Base-by-base conservation (phyloP, 1,284 basidiomycete species). In the Irpex sp. region DNA sequence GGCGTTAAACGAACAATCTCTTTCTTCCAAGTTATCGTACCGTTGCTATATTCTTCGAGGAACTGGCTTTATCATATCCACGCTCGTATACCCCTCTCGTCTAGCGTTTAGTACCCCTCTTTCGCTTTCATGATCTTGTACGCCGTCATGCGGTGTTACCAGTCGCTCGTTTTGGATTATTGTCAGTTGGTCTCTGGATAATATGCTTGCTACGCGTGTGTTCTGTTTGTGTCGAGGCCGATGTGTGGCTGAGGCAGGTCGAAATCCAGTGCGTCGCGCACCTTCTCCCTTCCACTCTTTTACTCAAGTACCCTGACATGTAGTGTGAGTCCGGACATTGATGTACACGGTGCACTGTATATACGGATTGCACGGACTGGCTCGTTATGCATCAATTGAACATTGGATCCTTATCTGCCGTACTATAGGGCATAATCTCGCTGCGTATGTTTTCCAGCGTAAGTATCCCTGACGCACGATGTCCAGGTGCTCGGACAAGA, bases 1-100 rank as follows among this genome's bases (percentile, higher is more conserved):
- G 91, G 76, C 81, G 90, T 79, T 91, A 75, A 83, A 74, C 17
- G 46, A 19, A 62, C 58, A 9, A 53, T 33, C n/a, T 53, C 35
- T 33, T 4, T n/a, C 26, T 39, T 26, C 7, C 6, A n/a, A 17
- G 13, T 61, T 43, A 60, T 39, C 37, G 13, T 36, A 35, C 47
- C 11, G 26, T 21, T 53, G 13, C 50, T 26, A 50, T 13, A 56
- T 61, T 36, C 39, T 26, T 9, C 8, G 58, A 9, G n/a, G 35
- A 17, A 31, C 21, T 5, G 31, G 49, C 59, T 59, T 31, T 26
- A 21, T 61, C 31, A 8, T 47, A 21, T 56, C 19, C 33, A n/a
- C 19, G 17, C 49, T 50, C 49, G 17, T 50, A 50, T 50, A 50
- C 49, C 49, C 49, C 19, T 50, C 39, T 43, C 15, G 15, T 50